Conservation (phyloP, 345 rosid species). For the Aurinia saxatilis region DNA sequence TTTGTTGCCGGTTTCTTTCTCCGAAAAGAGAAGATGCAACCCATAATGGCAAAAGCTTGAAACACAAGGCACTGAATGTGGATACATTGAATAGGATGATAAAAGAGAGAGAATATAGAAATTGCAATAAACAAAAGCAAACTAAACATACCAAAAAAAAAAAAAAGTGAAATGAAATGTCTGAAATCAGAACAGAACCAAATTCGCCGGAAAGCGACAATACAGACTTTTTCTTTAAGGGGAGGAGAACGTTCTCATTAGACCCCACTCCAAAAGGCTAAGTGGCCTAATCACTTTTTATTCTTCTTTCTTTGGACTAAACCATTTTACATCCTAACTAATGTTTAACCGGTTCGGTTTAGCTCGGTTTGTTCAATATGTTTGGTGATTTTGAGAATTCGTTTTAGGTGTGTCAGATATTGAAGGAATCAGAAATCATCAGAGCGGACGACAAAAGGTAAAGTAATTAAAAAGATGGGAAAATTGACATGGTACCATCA, state of each 20-base stretch:
- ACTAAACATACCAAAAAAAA: neutral
- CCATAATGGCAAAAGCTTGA: slow-evolving; percentile 15
- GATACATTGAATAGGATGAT: slow-evolving; percentile 9
- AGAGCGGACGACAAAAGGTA: too few species aligned
- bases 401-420: too few species aligned
- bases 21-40: slow-evolving; percentile 17
- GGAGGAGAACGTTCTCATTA: too few species aligned
- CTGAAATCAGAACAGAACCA: slow-evolving; percentile 15
- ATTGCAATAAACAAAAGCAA: slow-evolving; percentile 14
- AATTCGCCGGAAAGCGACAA: slow-evolving; percentile 25
- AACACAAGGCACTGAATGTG: slow-evolving; percentile 4
- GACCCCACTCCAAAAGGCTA: slow-evolving; percentile 10
- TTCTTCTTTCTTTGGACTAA: neutral
- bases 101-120: slow-evolving; percentile 13
- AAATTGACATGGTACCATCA: too few species aligned
- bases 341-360: neutral
- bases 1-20: slow-evolving; percentile 3
- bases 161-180: neutral
- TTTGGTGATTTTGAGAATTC: too few species aligned
- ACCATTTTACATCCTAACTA: neutral
- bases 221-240: slow-evolving; percentile 7
- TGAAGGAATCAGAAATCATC: too few species aligned
- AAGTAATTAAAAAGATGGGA: too few species aligned
- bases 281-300: neutral
- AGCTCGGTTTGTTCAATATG: too few species aligned